These are phyloP conservation scores for Candida gigantensis DNA, from an alignment of 1,139 yeast genomes.

Conservation along the genomic window DNA sequence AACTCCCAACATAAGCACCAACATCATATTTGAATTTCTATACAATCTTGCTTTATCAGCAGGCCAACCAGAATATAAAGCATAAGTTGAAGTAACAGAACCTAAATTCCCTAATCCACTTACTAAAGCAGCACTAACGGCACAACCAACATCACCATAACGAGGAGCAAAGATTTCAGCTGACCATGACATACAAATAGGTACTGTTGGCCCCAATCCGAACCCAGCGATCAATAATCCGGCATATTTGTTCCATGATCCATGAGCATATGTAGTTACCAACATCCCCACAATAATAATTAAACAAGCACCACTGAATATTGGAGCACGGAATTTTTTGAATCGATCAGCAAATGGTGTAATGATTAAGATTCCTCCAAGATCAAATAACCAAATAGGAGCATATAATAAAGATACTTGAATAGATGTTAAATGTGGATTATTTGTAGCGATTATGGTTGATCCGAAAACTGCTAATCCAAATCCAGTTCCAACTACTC, in stretches of 20 bases:
- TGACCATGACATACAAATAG: slow-evolving; percentile 84
- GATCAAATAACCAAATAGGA: slow-evolving; percentile 87
- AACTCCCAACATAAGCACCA: slow-evolving; percentile 73
- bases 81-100: slow-evolving; percentile 82
- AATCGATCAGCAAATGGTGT: slow-evolving; percentile 80
- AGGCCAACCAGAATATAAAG: slow-evolving; percentile 86
- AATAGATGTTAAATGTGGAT: slow-evolving; percentile 65
- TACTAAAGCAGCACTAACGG: slow-evolving; percentile 79
- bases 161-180: slow-evolving; percentile 71
- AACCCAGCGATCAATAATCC: slow-evolving; percentile 81
- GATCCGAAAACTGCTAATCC: slow-evolving; percentile 87
- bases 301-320: slow-evolving; percentile 61
- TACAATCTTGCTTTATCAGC: slow-evolving; percentile 63
- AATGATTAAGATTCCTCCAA: slow-evolving; percentile 70
- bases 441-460: slow-evolving; percentile 68
- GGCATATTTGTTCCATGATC: slow-evolving; percentile 75
- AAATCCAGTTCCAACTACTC: slow-evolving; percentile 86
- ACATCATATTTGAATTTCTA: slow-evolving; percentile 78
- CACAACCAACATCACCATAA: slow-evolving; percentile 84
- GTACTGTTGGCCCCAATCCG: slow-evolving; percentile 90
- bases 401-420: slow-evolving; percentile 76
- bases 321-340: slow-evolving; percentile 56
- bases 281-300: slow-evolving; percentile 75
- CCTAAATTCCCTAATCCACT: slow-evolving; percentile 88
- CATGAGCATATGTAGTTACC: slow-evolving; percentile 74